phyloP scores from a whole-genome alignment of 768 basidiomycete species.

The Cystofilobasidium capitatum region DNA sequence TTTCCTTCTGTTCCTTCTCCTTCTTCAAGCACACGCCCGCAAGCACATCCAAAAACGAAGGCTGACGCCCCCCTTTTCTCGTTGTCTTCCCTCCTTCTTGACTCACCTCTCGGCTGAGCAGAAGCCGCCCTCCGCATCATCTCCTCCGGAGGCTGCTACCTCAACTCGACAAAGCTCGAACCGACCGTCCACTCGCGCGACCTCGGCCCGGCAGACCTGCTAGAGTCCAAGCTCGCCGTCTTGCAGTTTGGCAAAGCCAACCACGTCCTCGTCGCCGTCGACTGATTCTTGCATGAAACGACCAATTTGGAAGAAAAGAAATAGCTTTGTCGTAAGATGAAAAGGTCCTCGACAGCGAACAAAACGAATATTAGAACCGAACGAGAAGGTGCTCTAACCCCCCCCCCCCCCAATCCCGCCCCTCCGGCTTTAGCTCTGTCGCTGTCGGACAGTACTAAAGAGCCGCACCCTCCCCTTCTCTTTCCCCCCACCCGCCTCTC shows the following conservation, averaged over 20 bases:
- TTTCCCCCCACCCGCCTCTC: too few species aligned
- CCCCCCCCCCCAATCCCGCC: too few species aligned
- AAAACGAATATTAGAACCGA: too few species aligned
- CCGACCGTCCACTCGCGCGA: constrained; percentile 43
- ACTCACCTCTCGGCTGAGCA: constrained; percentile 38
- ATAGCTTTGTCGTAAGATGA: too few species aligned
- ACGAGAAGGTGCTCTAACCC: too few species aligned
- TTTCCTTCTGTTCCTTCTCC: constrained; percentile 17
- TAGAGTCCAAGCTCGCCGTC: constrained; percentile 56
- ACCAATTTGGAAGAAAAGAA: too few species aligned
- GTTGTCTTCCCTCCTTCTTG: neutral
- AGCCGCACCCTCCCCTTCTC: too few species aligned
- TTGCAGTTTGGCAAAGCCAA: constrained; percentile 68
- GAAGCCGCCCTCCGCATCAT: constrained; percentile 59
- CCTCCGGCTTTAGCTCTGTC: too few species aligned
- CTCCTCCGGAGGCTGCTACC: constrained; percentile 57
- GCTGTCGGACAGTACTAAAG: too few species aligned
- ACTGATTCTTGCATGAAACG: neutral
- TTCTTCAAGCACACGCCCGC: neutral
- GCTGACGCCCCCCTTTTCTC: neutral
- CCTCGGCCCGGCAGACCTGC: constrained; percentile 45
- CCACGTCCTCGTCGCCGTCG: constrained; percentile 49
- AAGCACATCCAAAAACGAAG: neutral
- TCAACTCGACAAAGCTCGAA: constrained; percentile 56
- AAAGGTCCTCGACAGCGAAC: too few species aligned